Evolutionary conservation across 805 yeast genomes (phyloP).

Genomic region (Yamadazyma akitaensis): DNA sequence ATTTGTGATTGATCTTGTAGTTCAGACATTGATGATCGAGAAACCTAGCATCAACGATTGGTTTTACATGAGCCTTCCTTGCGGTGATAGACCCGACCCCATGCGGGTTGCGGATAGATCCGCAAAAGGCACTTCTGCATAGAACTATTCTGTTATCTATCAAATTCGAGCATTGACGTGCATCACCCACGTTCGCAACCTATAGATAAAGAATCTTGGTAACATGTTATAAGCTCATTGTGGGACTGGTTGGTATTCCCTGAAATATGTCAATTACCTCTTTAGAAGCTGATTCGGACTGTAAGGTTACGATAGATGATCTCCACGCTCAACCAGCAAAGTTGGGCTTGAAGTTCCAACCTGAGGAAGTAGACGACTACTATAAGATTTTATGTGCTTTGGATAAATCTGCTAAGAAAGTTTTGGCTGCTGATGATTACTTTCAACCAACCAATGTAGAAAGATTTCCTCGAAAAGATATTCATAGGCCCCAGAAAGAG

Average conservation of each 20-base stretch:
- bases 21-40: no score
- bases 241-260: conserved; percentile 2
- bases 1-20: no score
- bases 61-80: no score
- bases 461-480: conserved; percentile 9
- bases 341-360: conserved; percentile 8
- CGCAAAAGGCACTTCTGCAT: no score
- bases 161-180: no score
- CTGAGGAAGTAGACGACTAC: conserved; percentile 12
- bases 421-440: conserved; percentile 12
- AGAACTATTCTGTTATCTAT: no score
- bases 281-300: conserved; percentile 11
- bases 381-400: conserved; percentile 14
- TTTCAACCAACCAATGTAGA: conserved; percentile 11
- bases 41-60: no score
- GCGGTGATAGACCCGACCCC: no score
- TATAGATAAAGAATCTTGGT: no score
- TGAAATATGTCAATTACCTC: conserved; percentile 12
- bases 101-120: no score
- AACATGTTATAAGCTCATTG: background rate
- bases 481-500: conserved; percentile 5
- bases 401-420: conserved; percentile 12
- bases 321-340: conserved; percentile 15
- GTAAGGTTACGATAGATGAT: conserved; percentile 11
- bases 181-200: no score